Conservation (phyloP, 495 filamentous ascomycete genomes). For the Daldinia childiae region DNA sequence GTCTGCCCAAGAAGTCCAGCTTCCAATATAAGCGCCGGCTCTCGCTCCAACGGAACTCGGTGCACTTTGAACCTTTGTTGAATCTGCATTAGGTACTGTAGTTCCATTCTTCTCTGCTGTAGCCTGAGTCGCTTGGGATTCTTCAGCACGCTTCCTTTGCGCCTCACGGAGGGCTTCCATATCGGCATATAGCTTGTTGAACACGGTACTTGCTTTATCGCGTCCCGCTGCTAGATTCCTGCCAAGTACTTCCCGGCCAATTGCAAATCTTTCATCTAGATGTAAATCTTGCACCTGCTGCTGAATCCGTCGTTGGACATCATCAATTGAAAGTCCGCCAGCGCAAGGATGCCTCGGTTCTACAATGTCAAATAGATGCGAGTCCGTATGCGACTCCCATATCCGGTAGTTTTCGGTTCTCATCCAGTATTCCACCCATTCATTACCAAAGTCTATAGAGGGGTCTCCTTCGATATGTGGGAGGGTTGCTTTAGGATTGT, state of each 20-base stretch:
- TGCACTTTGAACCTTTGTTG: conserved; percentile 72
- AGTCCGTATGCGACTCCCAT: conserved; percentile 76
- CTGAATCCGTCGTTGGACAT: conserved; percentile 87
- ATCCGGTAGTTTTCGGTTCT: conserved; percentile 88
- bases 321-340: conserved; percentile 93
- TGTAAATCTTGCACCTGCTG: conserved; percentile 91
- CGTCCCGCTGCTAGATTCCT: conserved; percentile 82
- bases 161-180: conserved; percentile 87
- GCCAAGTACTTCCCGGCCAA: conserved; percentile 78
- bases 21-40: conserved; percentile 88
- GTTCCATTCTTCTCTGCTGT: conserved; percentile 40
- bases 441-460: conserved; percentile 77
- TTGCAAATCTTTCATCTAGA: conserved; percentile 82
- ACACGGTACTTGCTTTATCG: conserved; percentile 82
- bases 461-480: conserved; percentile 85
- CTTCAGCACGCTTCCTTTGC: conserved; percentile 75
- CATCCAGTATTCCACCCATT: conserved; percentile 83
- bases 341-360: conserved; percentile 93
- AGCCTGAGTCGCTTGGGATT: conserved; percentile 55
- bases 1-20: conserved; percentile 93
- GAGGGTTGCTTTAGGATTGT: conserved; percentile 67
- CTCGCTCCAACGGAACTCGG: conserved; percentile 73
- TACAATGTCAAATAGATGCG: conserved; percentile 91
- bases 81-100: conserved; percentile 60
- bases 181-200: conserved; percentile 88